Base-by-base conservation (phyloP, 139 green algal species). In the Bryopsis sp. region DNA sequence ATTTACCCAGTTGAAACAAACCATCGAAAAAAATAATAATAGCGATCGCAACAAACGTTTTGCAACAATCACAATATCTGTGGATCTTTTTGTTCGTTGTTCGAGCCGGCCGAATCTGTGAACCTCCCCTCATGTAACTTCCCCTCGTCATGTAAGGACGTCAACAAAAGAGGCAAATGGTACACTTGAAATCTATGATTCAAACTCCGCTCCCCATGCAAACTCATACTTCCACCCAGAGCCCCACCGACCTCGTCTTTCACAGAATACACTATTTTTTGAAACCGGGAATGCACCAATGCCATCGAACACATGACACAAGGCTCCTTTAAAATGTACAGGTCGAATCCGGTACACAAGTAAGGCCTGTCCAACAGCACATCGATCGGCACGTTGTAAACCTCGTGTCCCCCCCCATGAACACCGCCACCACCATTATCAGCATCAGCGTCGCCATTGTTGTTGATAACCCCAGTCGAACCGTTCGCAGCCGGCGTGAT, bases 301-400 rank as follows among this genome's bases (percentile, higher is more conserved):
- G 81, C 92, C 92, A 97, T 97, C 8, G 87, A 88, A 63, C 92
- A 98, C 93, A 98, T 98, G 3, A 79, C 71, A 74, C 93, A 98
- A 0, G 93, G 93, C 81, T 98, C 93, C 1, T 68, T 70, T 34
- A 90, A 57, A 0, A 97, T 19, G 71, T 94, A 97, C 43, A 62
- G 82, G 66, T 97, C 93, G 37, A 81, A 95, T 1, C 90, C 90
- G 0, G 89, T 98, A 80, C 90, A 98, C 35, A 98, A 82, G 78
- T 98, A 98, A 0, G 87, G 88, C 57, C 73, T 77, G 15, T 50
- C 54, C n/a, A 29, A 29, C n/a, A 19, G 11, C 54, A 15, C 54
- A 29, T 7, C 47, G 19, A 8, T 43, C 4, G 26, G 1, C 28
- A 6, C 37, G 6, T 68, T 38, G 24, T 0, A 26, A 48, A 64